Evolutionary conservation across 2,329 filamentous ascomycete species (phyloP).

Genomic region (Paracorniculantispora psalliotae): DNA sequence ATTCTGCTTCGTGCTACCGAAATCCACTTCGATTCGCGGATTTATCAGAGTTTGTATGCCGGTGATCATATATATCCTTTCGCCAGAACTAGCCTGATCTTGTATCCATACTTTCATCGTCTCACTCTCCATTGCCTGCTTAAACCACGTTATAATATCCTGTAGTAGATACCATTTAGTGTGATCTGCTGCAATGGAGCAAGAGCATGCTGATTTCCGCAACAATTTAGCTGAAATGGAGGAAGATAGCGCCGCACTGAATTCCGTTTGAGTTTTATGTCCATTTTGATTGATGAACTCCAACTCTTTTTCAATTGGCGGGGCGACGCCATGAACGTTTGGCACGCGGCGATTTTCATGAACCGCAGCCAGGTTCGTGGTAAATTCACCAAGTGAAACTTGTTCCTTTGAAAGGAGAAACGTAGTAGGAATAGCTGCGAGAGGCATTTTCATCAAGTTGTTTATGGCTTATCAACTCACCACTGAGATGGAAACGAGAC

Average conservation of each 20-base stretch:
- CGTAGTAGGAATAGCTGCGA: neutral
- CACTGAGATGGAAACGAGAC: too few species aligned
- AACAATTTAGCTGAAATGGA: neutral
- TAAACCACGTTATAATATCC: neutral
- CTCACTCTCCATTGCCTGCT: neutral
- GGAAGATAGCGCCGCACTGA: neutral
- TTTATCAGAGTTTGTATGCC: constrained; percentile 1
- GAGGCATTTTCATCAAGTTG: neutral
- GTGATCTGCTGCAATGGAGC: neutral
- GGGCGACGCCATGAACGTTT: neutral
- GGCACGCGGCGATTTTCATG: neutral
- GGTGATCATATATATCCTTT: constrained; percentile 3
- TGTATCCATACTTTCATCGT: constrained; percentile 1
- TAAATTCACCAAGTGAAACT: neutral
- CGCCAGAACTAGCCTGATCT: neutral
- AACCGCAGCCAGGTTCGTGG: neutral
- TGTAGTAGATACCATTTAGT: neutral
- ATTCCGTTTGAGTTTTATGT: neutral
- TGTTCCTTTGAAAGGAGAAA: neutral
- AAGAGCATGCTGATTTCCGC: neutral
- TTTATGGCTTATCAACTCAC: too few species aligned
- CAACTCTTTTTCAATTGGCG: neutral
- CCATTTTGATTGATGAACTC: neutral
- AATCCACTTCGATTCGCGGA: neutral
- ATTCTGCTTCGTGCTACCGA: neutral